phyloP scores from a whole-genome alignment of 2,329 filamentous ascomycete species.

The Botrytis sinoallii region DNA sequence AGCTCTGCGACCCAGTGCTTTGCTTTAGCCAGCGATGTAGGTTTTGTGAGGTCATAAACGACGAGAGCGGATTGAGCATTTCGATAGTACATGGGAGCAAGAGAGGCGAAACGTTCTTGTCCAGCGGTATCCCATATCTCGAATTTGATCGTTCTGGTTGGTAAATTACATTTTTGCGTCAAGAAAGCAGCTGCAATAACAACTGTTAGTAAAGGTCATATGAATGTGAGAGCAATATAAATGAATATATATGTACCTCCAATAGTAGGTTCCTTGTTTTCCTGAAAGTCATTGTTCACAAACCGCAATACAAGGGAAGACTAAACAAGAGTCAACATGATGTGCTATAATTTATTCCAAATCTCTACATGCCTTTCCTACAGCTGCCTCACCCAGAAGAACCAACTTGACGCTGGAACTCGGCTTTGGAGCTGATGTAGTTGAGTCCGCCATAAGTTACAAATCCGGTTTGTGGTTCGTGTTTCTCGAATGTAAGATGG shows the following conservation, averaged over 20 bases:
- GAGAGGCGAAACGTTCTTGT: constrained; percentile 93
- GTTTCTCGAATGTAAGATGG: background rate
- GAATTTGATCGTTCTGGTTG: constrained; percentile 86
- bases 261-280: constrained; percentile 99
- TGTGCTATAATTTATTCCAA: background rate
- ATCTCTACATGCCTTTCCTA: constrained; percentile 77
- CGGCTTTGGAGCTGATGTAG: constrained; percentile 79
- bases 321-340: constrained; percentile 46
- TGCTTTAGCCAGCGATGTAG: constrained; percentile 90
- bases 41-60: constrained; percentile 97
- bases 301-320: constrained; percentile 97
- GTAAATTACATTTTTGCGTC: constrained; percentile 97
- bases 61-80: constrained; percentile 97
- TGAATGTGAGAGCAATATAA: background rate
- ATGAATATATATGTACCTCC: constrained; percentile 62
- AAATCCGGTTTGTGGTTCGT: constrained; percentile 8
- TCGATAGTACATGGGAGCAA: constrained; percentile 99
- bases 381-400: constrained; percentile 92
- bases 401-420: constrained; percentile 99
- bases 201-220: background rate
- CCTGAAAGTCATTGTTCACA: constrained; percentile 99
- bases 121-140: constrained; percentile 99
- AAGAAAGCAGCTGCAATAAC: constrained; percentile 76
- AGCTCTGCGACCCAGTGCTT: constrained; percentile 99
- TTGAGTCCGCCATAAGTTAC: constrained; percentile 65